Base-by-base conservation (phyloP, 495 filamentous ascomycete species). In the Elasticomyces elasticus region DNA sequence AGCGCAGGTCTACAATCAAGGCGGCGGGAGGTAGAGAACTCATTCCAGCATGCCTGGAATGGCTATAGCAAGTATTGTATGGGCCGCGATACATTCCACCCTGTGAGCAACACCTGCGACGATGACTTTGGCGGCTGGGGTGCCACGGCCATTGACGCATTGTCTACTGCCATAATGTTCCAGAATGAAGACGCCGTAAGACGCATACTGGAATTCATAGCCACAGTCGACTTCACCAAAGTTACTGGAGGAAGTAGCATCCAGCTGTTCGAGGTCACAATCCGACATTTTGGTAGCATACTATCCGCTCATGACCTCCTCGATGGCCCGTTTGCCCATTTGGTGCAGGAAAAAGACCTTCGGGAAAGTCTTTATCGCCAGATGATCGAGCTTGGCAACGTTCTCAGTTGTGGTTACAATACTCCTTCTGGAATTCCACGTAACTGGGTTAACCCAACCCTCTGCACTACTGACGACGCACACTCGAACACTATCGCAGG, bases 191-290 rank as follows among this genome's bases (percentile, higher is more conserved):
- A 46, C 43, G 25, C 55, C 13, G 51, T 54, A 1, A 40, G 22
- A 1, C 40, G 41, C 24, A 53, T 54, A n/a, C 41, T 58, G 7
- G 25, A 35, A 10, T 48, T 47, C 55, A 49, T 58, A 22, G 30
- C 27, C 31, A 53, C 27, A 3, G 7, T 58, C 40, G 44, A 58
- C 30, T 58, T 40, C 17, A 27, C 7, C n/a, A 25, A 41, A 23
- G 31, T 42, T 4, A 19, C 7, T 4, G 31, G n/a, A 7, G 53
- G 53, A 1, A 28, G 15, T 13, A 37, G 27, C 15, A 53, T 58
- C 23, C 87, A 86, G 40, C 77, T 94, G 10, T 94, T 94, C 53
- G 89, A 95, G 69, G 91, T 86, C 3, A 87, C 83, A 17, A 95
- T 94, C 63, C 77, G 89, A 33, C 94, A 94, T 62, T 74, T 94